phyloP scores from a whole-genome alignment of 352 stramenopile genomes.

The Phytophthora europaea region DNA sequence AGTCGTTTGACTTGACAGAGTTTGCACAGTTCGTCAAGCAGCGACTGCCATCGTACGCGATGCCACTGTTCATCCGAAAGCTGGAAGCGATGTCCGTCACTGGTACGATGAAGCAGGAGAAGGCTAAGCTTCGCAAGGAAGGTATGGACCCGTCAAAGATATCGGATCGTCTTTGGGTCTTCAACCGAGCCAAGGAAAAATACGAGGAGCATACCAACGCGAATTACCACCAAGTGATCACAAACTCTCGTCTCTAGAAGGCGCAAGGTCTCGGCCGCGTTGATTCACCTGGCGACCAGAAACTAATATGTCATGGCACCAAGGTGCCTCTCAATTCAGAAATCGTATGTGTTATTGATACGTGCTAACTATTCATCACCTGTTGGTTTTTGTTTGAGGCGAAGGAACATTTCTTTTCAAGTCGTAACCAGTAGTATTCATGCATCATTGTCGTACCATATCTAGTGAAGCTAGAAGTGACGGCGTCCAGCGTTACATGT shows the following conservation, averaged over 20 bases:
- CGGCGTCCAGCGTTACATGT: neutral
- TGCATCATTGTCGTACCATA: neutral
- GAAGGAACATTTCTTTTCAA: neutral
- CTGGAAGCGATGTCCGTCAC: slow-evolving; percentile 83
- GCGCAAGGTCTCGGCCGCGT: neutral
- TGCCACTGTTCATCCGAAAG: slow-evolving; percentile 89
- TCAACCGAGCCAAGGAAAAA: slow-evolving; percentile 52
- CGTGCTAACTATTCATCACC: slow-evolving; percentile 18
- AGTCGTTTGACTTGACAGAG: slow-evolving; percentile 58
- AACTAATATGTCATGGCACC: neutral
- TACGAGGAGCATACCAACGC: slow-evolving; percentile 70
- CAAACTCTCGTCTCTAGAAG: slow-evolving; percentile 63
- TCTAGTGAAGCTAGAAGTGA: neutral
- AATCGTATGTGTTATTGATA: slow-evolving; percentile 1
- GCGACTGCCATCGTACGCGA: slow-evolving; percentile 71
- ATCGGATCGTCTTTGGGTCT: slow-evolving; percentile 68
- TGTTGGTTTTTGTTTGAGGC: slow-evolving; percentile 9
- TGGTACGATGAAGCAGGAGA: slow-evolving; percentile 94
- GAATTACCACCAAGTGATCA: slow-evolving; percentile 65
- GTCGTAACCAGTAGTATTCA: neutral
- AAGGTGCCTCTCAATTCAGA: slow-evolving; percentile 6
- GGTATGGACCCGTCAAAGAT: slow-evolving; percentile 79
- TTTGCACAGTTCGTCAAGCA: slow-evolving; percentile 66
- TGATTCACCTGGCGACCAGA: neutral
- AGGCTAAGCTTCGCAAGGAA: slow-evolving; percentile 88